Conservation (phyloP, 2,329 filamentous ascomycete species). For the Amesomyces nigricolor region DNA sequence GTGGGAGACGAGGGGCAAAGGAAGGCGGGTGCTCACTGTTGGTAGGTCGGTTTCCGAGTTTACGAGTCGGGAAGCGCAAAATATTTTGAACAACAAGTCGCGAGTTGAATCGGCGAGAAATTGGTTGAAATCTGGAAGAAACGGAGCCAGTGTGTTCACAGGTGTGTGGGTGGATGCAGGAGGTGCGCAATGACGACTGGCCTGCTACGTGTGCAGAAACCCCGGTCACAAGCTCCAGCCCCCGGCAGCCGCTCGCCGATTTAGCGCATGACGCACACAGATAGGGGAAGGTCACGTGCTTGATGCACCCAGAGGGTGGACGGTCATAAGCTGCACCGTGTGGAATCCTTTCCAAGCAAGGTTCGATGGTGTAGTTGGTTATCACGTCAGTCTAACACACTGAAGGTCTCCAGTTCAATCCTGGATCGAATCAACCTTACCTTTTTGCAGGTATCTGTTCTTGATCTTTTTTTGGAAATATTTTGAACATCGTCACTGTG, state of each 20-base stretch:
- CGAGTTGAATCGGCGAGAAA: constrained; percentile 5
- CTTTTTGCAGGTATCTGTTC: constrained; percentile 3
- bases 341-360: not conserved
- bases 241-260: constrained; percentile 14
- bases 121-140: constrained; percentile 12
- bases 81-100: not conserved
- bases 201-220: constrained; percentile 28
- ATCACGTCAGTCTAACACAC: constrained; percentile 45
- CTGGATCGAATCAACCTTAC: constrained; percentile 24
- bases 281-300: constrained; percentile 17
- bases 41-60: not conserved
- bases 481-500: not conserved
- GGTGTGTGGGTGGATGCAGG: constrained; percentile 13
- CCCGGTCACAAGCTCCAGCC: constrained; percentile 22
- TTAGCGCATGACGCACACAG: constrained; percentile 11
- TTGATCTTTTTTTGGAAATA: not conserved
- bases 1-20: too few relatives aligned
- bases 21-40: not conserved
- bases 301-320: too few relatives aligned
- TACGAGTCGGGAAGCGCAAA: not conserved
- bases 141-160: constrained; percentile 6
- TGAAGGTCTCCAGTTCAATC: constrained; percentile 32
- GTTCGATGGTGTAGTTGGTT: constrained; percentile 38
- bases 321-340: too few relatives aligned
- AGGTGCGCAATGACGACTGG: constrained; percentile 23